Conservation (phyloP, 176 grass and related monocot species). For the Phyllostachys edulis region DNA sequence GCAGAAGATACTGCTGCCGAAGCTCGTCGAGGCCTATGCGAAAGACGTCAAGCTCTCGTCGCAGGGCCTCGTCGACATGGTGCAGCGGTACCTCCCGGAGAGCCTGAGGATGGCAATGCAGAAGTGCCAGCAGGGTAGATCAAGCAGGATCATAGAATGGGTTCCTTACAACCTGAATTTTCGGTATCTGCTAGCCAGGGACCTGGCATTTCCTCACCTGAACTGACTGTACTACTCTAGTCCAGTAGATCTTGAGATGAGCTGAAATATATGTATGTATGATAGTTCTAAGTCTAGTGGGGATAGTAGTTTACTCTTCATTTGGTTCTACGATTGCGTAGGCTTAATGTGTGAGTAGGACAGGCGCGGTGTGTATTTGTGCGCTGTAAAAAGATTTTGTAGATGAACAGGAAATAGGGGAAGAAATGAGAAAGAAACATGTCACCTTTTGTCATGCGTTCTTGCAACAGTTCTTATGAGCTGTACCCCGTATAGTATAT, state of each 20-base stretch:
- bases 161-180: conserved; percentile 77
- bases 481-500: not conserved
- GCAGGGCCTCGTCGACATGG: conserved; percentile 79
- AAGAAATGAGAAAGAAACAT: conserved; percentile 38
- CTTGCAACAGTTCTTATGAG: not conserved
- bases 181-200: conserved; percentile 73
- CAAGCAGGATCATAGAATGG: conserved; percentile 85
- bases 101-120: conserved; percentile 81
- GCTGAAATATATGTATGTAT: conserved; percentile 38
- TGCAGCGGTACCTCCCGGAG: conserved; percentile 81
- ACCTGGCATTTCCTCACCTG: conserved; percentile 80
- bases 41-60: conserved; percentile 79
- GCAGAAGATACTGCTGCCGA: conserved; percentile 85
- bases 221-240: conserved; percentile 37
- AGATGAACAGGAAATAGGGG: conserved; percentile 53
- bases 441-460: not conserved
- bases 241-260: not conserved
- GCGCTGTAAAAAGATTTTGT: conserved; percentile 42
- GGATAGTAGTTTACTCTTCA: not conserved
- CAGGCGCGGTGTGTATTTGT: conserved; percentile 21
- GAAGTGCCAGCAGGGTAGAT: conserved; percentile 66
- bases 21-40: conserved; percentile 67
- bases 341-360: conserved; percentile 11
- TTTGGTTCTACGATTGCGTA: conserved; percentile 8
- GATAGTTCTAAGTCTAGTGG: conserved; percentile 20